Evolutionary conservation across 768 basidiomycete genomes (phyloP).

Genomic region (Leccinum variicolor): DNA sequence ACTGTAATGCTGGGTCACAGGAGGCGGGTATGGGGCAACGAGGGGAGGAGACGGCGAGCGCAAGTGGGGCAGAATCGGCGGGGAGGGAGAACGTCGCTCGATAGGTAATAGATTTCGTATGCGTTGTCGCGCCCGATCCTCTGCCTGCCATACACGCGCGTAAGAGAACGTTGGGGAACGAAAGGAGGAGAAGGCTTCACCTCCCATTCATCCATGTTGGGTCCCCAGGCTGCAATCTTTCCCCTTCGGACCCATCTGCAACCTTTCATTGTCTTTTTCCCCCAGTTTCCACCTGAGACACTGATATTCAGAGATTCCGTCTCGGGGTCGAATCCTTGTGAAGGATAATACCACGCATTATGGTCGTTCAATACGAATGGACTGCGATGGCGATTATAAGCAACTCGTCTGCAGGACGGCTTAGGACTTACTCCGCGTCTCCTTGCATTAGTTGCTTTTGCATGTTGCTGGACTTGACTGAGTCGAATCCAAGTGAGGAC

Average conservation of each 20-base stretch:
- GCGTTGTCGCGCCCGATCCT: constrained; percentile 81
- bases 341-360: constrained; percentile 82
- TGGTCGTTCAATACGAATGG: constrained; percentile 62
- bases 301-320: constrained; percentile 51
- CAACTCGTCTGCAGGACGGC: background rate
- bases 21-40: constrained; percentile 69
- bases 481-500: background rate
- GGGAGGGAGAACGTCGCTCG: constrained; percentile 64
- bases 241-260: constrained; percentile 80
- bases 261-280: constrained; percentile 70
- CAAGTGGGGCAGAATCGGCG: constrained; percentile 71
- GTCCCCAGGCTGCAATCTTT: constrained; percentile 83
- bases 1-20: constrained; percentile 62
- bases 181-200: constrained; percentile 33
- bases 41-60: constrained; percentile 78
- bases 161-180: constrained; percentile 7
- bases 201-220: constrained; percentile 84
- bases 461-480: constrained; percentile 9
- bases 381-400: constrained; percentile 21
- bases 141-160: constrained; percentile 46
- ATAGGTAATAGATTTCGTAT: constrained; percentile 62
- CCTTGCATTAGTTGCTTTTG: constrained; percentile 29
- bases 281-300: constrained; percentile 74
- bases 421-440: constrained; percentile 27
- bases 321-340: constrained; percentile 68